Conservation (phyloP, 148 eudicot genomes). For the Vaccinium darrowii region DNA sequence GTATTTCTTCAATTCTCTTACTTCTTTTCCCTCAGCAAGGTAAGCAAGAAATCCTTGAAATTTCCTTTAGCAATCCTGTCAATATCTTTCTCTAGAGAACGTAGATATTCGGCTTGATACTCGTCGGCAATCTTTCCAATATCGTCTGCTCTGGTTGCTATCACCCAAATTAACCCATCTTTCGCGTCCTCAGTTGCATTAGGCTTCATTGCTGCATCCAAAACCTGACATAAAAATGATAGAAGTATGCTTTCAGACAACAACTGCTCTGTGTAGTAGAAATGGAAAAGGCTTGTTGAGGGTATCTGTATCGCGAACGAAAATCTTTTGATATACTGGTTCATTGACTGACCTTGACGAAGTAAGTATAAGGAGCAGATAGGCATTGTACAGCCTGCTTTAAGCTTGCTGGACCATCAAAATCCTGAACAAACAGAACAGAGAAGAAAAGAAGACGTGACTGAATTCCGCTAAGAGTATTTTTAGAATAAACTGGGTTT, state of each 20-base stretch:
- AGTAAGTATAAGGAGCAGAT: slow-evolving; percentile 46
- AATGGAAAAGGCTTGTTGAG: not conserved
- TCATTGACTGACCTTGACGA: slow-evolving; percentile 43
- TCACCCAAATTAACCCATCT: slow-evolving; percentile 56
- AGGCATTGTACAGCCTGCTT: slow-evolving; percentile 58
- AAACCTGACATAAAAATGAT: slow-evolving; percentile 30
- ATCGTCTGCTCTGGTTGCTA: slow-evolving; percentile 56
- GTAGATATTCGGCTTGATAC: too few species aligned
- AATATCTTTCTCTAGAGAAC: slow-evolving; percentile 17
- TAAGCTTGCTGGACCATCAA: slow-evolving; percentile 30
- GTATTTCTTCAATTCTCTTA: not conserved
- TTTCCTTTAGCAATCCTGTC: slow-evolving; percentile 57
- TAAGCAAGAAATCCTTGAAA: slow-evolving; percentile 67
- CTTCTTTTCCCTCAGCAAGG: slow-evolving; percentile 40
- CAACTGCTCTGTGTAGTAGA: too few species aligned
- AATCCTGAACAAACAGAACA: slow-evolving; percentile 43
- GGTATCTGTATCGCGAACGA: too few species aligned
- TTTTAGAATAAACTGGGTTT: too few species aligned
- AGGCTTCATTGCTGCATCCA: slow-evolving; percentile 45
- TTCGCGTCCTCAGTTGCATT: slow-evolving; percentile 52
- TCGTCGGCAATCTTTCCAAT: slow-evolving; percentile 6
- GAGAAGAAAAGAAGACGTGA: not conserved
- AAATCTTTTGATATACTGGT: too few species aligned
- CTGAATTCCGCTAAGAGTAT: not conserved
- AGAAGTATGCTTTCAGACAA: not conserved